Evolutionary conservation across 1,284 basidiomycete genomes (phyloP), one percentile per base, ranked within the genome.

Genomic region (Rhizoctonia solani): DNA sequence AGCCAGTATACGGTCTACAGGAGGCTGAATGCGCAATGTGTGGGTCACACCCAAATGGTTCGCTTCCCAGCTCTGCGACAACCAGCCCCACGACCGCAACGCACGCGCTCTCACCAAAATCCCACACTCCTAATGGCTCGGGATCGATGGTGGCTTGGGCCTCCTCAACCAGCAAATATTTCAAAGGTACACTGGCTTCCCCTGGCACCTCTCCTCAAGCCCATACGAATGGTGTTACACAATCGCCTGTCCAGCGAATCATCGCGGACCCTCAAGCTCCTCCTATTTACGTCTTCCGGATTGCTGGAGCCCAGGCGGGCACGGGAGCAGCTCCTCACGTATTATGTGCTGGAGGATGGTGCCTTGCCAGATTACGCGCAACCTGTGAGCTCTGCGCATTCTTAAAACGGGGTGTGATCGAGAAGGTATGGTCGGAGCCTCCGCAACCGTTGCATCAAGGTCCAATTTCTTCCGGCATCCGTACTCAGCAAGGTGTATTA

Each of bases 371-470:
- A 5, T 79, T 97, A 19, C 85, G 94, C 11, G 84, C 89, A n/a
- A 93, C 93, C 19, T 96, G 94, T 76, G 90, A 90, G 9, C 80
- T 97, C 25, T 97, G 95, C 93, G 87, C 90, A 21, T 97, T 93
- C 74, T 84, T 97, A 42, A 86, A 93, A 30, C 87, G 84, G 0
- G 85, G 89, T 16, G 81, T 97, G 67, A 82, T 96, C 30, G 90
- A 93, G 69, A 88, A 87, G 66, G 79, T 97, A 1, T 93, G 95
- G 89, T 86, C 92, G 68, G 93, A 95, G 71, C 63, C 77, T 42
- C 77, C 69, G 73, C 77, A 75, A 47, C 75, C 77, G 6, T 73
- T 78, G 2, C 70, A 53, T 29, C 71, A 58, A 16, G 29, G 50
- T 13, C 58, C 70, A 32, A 25, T 23, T 14, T 37, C 67, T 14